A percentile compares a stretch with the other conserved stretches of the same genome.
phyloP scores from a whole-genome alignment of 2,329 filamentous ascomycete genomes.

The Macroventuria anomochaeta region DNA sequence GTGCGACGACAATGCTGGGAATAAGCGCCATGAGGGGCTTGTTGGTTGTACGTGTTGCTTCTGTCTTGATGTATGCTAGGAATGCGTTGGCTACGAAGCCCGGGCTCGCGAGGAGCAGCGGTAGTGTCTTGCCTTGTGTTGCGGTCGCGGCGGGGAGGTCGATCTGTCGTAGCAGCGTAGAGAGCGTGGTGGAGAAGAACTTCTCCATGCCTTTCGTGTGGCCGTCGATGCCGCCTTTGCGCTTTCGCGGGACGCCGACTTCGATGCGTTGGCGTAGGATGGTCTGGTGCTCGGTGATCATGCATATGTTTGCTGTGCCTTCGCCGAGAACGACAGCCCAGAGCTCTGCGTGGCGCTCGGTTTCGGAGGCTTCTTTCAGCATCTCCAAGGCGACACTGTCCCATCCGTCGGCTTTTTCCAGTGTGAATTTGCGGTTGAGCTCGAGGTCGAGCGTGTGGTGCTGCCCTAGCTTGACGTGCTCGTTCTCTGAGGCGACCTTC shows the following conservation, averaged over 20 bases:
- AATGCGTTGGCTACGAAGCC: constrained; percentile 87
- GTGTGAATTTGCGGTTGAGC: constrained; percentile 82
- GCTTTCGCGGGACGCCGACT: constrained; percentile 70
- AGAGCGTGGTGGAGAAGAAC: constrained; percentile 80
- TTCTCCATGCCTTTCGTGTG: constrained; percentile 74
- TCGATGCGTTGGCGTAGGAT: constrained; percentile 75
- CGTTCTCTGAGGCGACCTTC: constrained; percentile 69
- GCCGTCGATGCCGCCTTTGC: constrained; percentile 64
- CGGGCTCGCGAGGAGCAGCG: constrained; percentile 84
- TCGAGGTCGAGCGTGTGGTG: constrained; percentile 83
- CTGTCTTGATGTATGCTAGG: constrained; percentile 71
- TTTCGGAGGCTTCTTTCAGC: constrained; percentile 78
- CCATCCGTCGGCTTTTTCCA: constrained; percentile 85
- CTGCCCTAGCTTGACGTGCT: constrained; percentile 69
- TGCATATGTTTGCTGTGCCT: constrained; percentile 79
- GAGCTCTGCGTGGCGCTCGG: constrained; percentile 79
- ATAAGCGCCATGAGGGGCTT: constrained; percentile 71
- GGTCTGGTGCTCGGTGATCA: constrained; percentile 81
- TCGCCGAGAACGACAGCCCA: constrained; percentile 96
- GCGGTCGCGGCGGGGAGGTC: constrained; percentile 62
- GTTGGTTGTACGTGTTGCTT: constrained; percentile 71
- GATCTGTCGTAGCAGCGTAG: constrained; percentile 77
- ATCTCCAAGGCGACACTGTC: constrained; percentile 84
- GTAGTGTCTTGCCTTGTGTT: constrained; percentile 50
- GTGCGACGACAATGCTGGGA: constrained; percentile 73